Evolutionary conservation across 371 early-diverging fungal genomes (phyloP).

Genomic region (Rhizopus microsporus): DNA sequence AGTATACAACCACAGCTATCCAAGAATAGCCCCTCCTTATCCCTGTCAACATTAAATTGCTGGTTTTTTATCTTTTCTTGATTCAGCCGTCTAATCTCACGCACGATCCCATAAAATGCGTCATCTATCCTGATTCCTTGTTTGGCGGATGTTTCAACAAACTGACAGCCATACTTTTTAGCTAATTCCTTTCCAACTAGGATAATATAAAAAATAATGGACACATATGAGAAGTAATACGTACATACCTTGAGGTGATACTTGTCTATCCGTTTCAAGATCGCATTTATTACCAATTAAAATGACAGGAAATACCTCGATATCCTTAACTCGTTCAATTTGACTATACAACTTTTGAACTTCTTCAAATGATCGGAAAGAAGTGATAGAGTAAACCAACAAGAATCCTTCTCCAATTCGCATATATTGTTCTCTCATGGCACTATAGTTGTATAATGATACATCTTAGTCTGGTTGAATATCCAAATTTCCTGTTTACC

Average conservation of each 20-base stretch:
- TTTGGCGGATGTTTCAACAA: slow-evolving; percentile 94
- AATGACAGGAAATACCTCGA: slow-evolving; percentile 77
- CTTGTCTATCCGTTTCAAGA: slow-evolving; percentile 76
- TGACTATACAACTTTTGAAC: slow-evolving; percentile 61
- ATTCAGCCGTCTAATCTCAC: slow-evolving; percentile 78
- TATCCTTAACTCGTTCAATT: slow-evolving; percentile 77
- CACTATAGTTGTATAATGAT: slow-evolving; percentile 33
- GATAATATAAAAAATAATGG: slow-evolving; percentile 53
- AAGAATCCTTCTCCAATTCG: slow-evolving; percentile 62
- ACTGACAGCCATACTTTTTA: slow-evolving; percentile 71
- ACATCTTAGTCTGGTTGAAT: background rate
- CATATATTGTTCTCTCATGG: slow-evolving; percentile 84
- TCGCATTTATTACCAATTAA: slow-evolving; percentile 91
- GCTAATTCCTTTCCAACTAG: slow-evolving; percentile 86
- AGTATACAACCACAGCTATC: slow-evolving; percentile 5
- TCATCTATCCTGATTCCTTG: slow-evolving; percentile 61
- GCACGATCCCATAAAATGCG: slow-evolving; percentile 87
- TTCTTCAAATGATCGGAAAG: slow-evolving; percentile 66
- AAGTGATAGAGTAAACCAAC: slow-evolving; percentile 63
- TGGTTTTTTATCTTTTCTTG: slow-evolving; percentile 48
- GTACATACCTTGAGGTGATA: slow-evolving; percentile 50
- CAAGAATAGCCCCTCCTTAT: background rate
- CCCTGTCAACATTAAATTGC: background rate
- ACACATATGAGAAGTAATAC: slow-evolving; percentile 37
- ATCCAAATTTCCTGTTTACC: slow-evolving; percentile 32